Base-by-base conservation (phyloP, 805 yeast species). In the Monosporozyma solicola region DNA sequence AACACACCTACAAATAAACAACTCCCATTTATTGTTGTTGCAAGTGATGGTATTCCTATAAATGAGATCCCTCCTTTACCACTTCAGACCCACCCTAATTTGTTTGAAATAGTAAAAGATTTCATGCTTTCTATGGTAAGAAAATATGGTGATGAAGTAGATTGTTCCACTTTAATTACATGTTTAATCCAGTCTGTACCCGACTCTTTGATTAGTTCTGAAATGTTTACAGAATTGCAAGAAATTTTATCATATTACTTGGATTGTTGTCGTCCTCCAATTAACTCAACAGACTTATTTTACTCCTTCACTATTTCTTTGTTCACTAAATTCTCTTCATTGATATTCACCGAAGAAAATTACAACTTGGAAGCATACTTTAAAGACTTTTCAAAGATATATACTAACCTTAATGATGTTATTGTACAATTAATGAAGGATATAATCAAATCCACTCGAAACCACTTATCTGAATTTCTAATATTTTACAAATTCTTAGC, bases 11-110 rank as follows among this genome's bases (percentile, higher is more conserved):
- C 5, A 31, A 22, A 43, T 27, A 46, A 31, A 8, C 16, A 46
- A 6, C n/a, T 16, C 24, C 54, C 61, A 0, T 47, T 63, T n/a
- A 61, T 55, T 52, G 64, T 63, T 0, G 56, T 64, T 25, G 64
- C 64, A 10, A 56, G 68, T 3, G 52, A 45, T 1, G 69, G 51
- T 9, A 31, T 49, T 22, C 13, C 15, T 2, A 9, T 41, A 16
- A 22, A 6, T 5, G 51, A 49, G 15, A 49, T 49, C 31, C 47
- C 46, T 16, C 11, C 46, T 13, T 25, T 49, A 3, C 41, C 51
- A 16, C n/a, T 32, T 3, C 13, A 31, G 2, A 20, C 8, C 8
- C n/a, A 29, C 10, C n/a, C 11, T 8, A 5, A 31, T 6, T 43
- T 41, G 51, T 41, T 41, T 13, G 20, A 31, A n/a, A 25, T 9